Conservation (phyloP, 176 grass and related monocot species). For the Poa annua region DNA sequence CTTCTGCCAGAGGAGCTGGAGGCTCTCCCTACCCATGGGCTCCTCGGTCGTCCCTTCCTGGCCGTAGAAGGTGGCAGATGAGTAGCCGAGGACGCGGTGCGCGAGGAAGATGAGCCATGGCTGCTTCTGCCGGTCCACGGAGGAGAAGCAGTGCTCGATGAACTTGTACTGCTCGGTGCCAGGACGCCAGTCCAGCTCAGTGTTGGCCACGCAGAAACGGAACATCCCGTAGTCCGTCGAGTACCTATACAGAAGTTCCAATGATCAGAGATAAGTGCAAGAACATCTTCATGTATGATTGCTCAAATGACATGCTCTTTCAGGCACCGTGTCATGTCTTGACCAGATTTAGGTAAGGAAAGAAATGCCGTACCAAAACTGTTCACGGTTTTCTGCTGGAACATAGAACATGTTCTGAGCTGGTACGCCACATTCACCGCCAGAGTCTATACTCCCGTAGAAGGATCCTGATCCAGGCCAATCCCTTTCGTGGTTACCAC, state of each 20-base stretch:
- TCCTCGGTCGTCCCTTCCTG: conserved; percentile 76
- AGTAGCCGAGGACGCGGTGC: conserved; percentile 87
- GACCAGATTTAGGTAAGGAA: not conserved
- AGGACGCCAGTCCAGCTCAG: conserved; percentile 72
- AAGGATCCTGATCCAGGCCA: conserved; percentile 96
- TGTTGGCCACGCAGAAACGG: conserved; percentile 83
- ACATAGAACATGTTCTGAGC: conserved; percentile 95
- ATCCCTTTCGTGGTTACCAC: conserved; percentile 94
- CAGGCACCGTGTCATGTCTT: not conserved
- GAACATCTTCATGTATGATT: not conserved
- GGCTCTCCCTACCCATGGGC: conserved; percentile 83
- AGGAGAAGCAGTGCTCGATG: conserved; percentile 78
- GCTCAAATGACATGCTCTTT: not conserved
- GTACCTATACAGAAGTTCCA: conserved; percentile 49
- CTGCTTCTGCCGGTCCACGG: conserved; percentile 84
- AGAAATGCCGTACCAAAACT: conserved; percentile 64
- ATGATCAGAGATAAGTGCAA: not conserved
- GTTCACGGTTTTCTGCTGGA: conserved; percentile 77
- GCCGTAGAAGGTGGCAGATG: conserved; percentile 72
- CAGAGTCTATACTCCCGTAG: conserved; percentile 81
- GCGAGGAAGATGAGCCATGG: conserved; percentile 95
- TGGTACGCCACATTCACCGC: conserved; percentile 87
- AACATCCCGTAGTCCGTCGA: conserved; percentile 79
- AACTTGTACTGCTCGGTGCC: conserved; percentile 89
- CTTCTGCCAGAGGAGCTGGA: conserved; percentile 88